Evolutionary conservation across 2,329 filamentous ascomycete genomes (phyloP).

Genomic region (Biscogniauxia marginata): DNA sequence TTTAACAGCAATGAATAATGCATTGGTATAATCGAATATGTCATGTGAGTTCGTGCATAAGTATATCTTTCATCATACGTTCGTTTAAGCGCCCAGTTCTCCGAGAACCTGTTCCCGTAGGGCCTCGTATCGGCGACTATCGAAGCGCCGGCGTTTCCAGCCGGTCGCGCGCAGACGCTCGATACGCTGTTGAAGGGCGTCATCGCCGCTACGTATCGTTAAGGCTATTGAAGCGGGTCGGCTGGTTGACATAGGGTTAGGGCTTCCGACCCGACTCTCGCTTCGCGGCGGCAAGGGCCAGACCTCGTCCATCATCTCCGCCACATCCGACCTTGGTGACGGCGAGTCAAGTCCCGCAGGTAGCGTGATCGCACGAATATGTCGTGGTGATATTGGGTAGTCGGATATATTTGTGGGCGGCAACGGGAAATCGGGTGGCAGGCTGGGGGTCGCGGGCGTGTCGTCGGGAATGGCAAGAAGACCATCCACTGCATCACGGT

Average conservation of each 20-base stretch:
- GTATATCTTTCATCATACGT: neutral
- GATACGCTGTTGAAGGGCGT: constrained; percentile 47
- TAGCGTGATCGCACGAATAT: neutral
- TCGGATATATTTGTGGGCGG: neutral
- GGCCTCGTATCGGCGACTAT: constrained; percentile 51
- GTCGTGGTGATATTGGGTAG: neutral
- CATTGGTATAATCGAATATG: neutral
- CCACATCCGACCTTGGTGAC: constrained; percentile 2
- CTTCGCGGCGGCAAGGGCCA: neutral
- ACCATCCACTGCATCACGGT: constrained; percentile 46
- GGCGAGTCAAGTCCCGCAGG: neutral
- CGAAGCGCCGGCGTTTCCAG: constrained; percentile 57
- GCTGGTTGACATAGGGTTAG: neutral
- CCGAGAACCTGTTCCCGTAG: constrained; percentile 51
- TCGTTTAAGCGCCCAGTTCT: constrained; percentile 40
- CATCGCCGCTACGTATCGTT: constrained; percentile 18
- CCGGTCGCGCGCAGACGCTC: constrained; percentile 53
- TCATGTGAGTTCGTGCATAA: neutral
- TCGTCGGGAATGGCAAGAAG: constrained; percentile 33
- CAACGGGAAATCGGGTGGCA: constrained; percentile 5
- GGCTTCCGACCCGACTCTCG: neutral
- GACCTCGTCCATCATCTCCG: neutral
- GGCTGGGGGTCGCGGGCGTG: constrained; percentile 13
- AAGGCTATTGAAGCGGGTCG: constrained; percentile 16
- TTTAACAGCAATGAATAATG: too few relatives aligned